Percentiles rank a stretch among this genome's conserved stretches.
These are phyloP conservation scores for Chaetothyriales sp. DNA, from an alignment of 2,329 filamentous ascomycete genomes.

Conservation along the genomic window DNA sequence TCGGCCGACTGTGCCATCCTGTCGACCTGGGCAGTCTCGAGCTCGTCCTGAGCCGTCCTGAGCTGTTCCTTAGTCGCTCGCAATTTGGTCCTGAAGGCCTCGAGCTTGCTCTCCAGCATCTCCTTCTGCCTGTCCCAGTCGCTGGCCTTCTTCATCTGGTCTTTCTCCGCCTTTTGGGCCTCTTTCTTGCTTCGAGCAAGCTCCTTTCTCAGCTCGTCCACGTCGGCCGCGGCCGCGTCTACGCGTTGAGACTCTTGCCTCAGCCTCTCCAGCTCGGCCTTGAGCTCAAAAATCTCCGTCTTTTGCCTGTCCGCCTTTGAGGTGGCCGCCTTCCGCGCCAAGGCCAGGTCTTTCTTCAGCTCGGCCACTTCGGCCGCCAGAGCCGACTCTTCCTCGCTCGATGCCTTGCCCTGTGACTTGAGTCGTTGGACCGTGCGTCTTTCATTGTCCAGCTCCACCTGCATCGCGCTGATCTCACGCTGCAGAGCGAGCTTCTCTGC, in stretches of 20 bases:
- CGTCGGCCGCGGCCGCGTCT: slow-evolving; percentile 20
- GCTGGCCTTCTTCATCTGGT: slow-evolving; percentile 41
- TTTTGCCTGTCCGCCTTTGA: slow-evolving; percentile 29
- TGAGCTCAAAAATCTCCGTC: background rate
- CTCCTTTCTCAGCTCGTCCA: slow-evolving; percentile 38
- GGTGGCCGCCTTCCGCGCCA: slow-evolving; percentile 35
- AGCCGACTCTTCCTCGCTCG: slow-evolving; percentile 32
- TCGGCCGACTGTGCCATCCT: slow-evolving; percentile 21
- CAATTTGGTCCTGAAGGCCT: slow-evolving; percentile 55
- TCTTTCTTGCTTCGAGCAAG: slow-evolving; percentile 39
- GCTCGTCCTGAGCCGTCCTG: slow-evolving; percentile 46
- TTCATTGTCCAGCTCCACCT: slow-evolving; percentile 72
- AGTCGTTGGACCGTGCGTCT: slow-evolving; percentile 54
- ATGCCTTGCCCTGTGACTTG: slow-evolving; percentile 35
- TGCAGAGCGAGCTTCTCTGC: slow-evolving; percentile 69
- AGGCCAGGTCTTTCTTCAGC: slow-evolving; percentile 36
- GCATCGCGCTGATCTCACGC: slow-evolving; percentile 60
- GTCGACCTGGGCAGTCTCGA: slow-evolving; percentile 30
- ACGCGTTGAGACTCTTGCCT: background rate
- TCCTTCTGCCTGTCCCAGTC: slow-evolving; percentile 51
- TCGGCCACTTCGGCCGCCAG: slow-evolving; percentile 32
- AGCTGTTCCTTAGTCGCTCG: slow-evolving; percentile 58
- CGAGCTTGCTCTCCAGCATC: slow-evolving; percentile 56
- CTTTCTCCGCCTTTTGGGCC: slow-evolving; percentile 34
- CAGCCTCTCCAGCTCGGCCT: slow-evolving; percentile 1